These are phyloP conservation scores for Paecilomyces sp. DNA, from an alignment of 2,329 filamentous ascomycete species.

Conservation along the genomic window DNA sequence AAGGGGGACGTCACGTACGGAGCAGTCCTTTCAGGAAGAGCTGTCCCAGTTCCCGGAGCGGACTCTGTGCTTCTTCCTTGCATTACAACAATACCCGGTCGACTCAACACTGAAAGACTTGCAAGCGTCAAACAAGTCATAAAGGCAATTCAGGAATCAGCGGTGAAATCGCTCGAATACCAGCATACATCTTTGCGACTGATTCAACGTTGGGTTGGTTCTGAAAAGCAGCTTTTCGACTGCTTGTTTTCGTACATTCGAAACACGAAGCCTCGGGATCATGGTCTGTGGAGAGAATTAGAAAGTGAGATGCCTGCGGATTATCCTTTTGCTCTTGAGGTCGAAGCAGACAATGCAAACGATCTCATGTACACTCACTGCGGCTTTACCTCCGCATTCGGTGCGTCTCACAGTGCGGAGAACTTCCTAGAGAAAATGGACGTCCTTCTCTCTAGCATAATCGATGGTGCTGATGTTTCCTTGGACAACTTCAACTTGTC, in stretches of 20 bases:
- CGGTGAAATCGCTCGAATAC: constrained; percentile 22
- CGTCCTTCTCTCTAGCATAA: constrained; percentile 18
- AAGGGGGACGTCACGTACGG: constrained; percentile 25
- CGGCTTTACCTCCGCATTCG: constrained; percentile 19
- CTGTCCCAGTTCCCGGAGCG: constrained; percentile 21
- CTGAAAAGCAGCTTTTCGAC: constrained; percentile 25
- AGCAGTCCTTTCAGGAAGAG: constrained; percentile 24
- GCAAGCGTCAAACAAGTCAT: constrained; percentile 17
- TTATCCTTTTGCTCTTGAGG: constrained; percentile 28
- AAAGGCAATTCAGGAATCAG: constrained; percentile 13
- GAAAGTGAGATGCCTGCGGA: constrained; percentile 28
- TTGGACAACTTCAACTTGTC: constrained; percentile 17
- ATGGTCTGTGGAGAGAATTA: constrained; percentile 21
- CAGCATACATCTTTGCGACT: constrained; percentile 29
- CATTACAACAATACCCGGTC: constrained; percentile 29
- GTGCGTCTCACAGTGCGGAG: constrained; percentile 11
- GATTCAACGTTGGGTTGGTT: constrained; percentile 28
- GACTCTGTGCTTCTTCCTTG: constrained; percentile 27
- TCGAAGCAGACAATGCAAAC: constrained; percentile 17
- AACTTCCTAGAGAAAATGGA: constrained; percentile 26
- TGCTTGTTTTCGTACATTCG: constrained; percentile 27
- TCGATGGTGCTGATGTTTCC: constrained; percentile 15
- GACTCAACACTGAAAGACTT: constrained; percentile 17
- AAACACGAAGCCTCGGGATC: constrained; percentile 4
- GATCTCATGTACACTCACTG: constrained; percentile 18